A percentile compares a stretch with the other conserved stretches of the same genome.
phyloP scores from a whole-genome alignment of 495 filamentous ascomycete genomes.

The Staphylotrichum tortipilum region DNA sequence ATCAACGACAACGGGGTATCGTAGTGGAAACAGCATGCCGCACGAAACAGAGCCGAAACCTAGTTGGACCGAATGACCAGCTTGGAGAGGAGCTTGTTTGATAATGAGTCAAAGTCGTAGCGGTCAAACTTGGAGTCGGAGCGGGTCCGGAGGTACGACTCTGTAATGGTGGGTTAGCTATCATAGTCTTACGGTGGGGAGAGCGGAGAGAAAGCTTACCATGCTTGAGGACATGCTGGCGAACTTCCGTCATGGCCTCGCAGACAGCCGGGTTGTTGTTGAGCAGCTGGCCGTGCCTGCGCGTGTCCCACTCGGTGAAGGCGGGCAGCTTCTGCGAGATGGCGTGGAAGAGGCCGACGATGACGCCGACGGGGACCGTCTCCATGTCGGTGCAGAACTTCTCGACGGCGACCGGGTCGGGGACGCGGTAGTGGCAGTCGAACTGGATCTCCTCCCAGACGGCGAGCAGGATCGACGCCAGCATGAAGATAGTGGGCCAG shows the following conservation, averaged over 20 bases:
- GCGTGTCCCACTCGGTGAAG: slow-evolving; percentile 83
- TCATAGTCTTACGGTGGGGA: too few relatives aligned
- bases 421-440: slow-evolving; percentile 85
- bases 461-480: slow-evolving; percentile 78
- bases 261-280: slow-evolving; percentile 84
- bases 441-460: slow-evolving; percentile 98
- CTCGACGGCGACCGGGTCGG: slow-evolving; percentile 68
- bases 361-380: slow-evolving; percentile 83
- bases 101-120: slow-evolving; percentile 82
- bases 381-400: slow-evolving; percentile 96
- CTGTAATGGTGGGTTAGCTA: slow-evolving; percentile 28
- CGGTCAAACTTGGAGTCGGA: slow-evolving; percentile 67
- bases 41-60: slow-evolving; percentile 7
- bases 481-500: slow-evolving; percentile 95
- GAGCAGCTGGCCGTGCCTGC: slow-evolving; percentile 75
- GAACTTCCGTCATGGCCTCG: slow-evolving; percentile 88
- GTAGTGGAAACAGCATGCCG: slow-evolving; percentile 12
- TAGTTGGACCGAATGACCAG: slow-evolving; percentile 90
- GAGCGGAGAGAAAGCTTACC: slow-evolving; percentile 60
- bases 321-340: slow-evolving; percentile 90
- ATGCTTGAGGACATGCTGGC: slow-evolving; percentile 77
- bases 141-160: slow-evolving; percentile 48
- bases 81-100: slow-evolving; percentile 89
- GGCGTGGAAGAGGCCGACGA: slow-evolving; percentile 87
- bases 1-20: slow-evolving; percentile 11